Evolutionary conservation across 139 green algal species (phyloP), one percentile per base, ranked within the genome.

Genomic region (Coelastrella sp.): DNA sequence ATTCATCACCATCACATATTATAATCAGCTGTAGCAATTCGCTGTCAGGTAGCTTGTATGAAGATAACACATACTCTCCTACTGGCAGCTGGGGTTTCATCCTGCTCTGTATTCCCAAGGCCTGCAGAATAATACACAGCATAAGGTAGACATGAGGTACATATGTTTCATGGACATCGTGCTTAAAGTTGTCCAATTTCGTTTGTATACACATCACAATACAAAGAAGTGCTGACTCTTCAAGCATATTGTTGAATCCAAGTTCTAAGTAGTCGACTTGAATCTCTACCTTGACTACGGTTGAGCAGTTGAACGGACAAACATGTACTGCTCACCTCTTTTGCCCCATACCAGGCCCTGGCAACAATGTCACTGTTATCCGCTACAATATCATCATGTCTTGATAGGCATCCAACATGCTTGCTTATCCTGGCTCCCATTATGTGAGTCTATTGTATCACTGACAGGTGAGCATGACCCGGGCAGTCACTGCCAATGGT

Each of bases 371-470:
- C 68, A 27, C 10, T n/a, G 19, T 76, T 76, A 19, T 76, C 68
- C 24, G 68, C 19, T 76, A 76, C 68, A n/a, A 76, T 17, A 8
- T 76, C 68, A 76, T 76, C 68, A 24, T 76, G 68, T 6, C 19
- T 24, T 76, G 68, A 76, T 6, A 76, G 68, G 24, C 68, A 76
- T 25, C 68, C 68, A 76, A 24, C 24, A 12, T 70, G 63, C 19
- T 76, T 76, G 68, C 68, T 76, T 17, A 76, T n/a, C 68, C 19
- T n/a, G 19, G 68, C 68, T 76, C 68, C 68, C 68, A 76, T 76
- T 49, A 49, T 49, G 35, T 3, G 35, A 49, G 35, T 49, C 35
- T 49, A 49, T 3, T 49, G 35, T n/a, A n/a, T 49, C 35, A 49
- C 35, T 49, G 35, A 49, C 35, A 49, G 35, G 35, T 49, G 35